phyloP scores from a whole-genome alignment of 257 asterid genomes.

The Rauvolfia tetraphylla region DNA sequence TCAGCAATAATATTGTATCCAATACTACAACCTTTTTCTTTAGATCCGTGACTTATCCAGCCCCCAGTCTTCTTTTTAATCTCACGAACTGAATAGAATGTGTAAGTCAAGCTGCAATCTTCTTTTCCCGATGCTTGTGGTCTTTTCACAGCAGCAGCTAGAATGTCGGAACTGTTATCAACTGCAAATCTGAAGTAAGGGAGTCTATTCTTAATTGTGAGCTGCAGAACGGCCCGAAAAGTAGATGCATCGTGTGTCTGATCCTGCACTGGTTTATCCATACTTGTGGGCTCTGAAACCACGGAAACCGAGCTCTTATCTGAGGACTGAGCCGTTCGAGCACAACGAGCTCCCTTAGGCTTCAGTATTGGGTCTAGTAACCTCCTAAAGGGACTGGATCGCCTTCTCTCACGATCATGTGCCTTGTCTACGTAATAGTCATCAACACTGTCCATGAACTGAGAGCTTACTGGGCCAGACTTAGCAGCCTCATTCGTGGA shows the following conservation, averaged over 20 bases:
- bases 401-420: constrained; percentile 43
- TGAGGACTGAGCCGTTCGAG: constrained; percentile 28
- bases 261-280: constrained; percentile 32
- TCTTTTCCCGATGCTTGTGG: constrained; percentile 44
- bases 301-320: constrained; percentile 26
- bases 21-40: constrained; percentile 51
- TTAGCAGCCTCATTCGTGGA: constrained; percentile 35
- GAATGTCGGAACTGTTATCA: constrained; percentile 64
- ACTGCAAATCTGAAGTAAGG: constrained; percentile 78
- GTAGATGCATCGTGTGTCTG: constrained; percentile 38
- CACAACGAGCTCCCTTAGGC: constrained; percentile 45
- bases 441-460: constrained; percentile 29
- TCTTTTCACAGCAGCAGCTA: constrained; percentile 67
- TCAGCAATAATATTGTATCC: constrained; percentile 63
- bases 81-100: constrained; percentile 76
- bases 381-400: constrained; percentile 85
- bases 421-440: constrained; percentile 39
- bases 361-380: constrained; percentile 71
- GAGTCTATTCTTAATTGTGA: constrained; percentile 58
- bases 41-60: constrained; percentile 80
- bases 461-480: constrained; percentile 51
- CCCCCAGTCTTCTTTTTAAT: constrained; percentile 61
- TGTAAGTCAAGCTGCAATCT: constrained; percentile 48
- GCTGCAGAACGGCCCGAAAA: constrained; percentile 71
- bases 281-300: constrained; percentile 24